phyloP scores from a whole-genome alignment of 2,329 filamentous ascomycete species.

The Sclerotinia sclerotiorum region DNA sequence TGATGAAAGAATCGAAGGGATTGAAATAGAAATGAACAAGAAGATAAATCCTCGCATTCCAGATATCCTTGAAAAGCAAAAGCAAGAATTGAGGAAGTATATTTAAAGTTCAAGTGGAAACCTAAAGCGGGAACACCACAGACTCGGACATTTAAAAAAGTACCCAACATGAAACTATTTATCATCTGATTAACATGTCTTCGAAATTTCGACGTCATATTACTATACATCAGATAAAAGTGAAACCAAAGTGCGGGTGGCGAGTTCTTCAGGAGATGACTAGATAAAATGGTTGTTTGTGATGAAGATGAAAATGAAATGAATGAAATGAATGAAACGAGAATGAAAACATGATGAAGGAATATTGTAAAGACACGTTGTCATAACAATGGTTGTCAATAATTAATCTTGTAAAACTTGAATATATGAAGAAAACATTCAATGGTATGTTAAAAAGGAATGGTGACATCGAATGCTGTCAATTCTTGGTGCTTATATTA shows the following conservation, averaged over 20 bases:
- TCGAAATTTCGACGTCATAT: background rate
- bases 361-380: background rate
- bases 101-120: slow-evolving; percentile 5
- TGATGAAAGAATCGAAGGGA: background rate
- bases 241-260: slow-evolving; percentile 8
- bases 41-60: background rate
- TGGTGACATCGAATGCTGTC: slow-evolving; percentile 13
- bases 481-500: background rate
- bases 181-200: background rate
- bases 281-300: background rate
- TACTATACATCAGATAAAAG: background rate
- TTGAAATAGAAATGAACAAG: background rate
- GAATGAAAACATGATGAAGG: background rate
- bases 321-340: background rate
- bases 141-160: slow-evolving; percentile 3
- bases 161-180: slow-evolving; percentile 7
- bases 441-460: background rate
- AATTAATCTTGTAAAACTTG: background rate
- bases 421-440: slow-evolving; percentile 2
- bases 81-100: too few species aligned
- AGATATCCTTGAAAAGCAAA: too few species aligned
- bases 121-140: background rate
- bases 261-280: background rate
- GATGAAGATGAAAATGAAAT: background rate
- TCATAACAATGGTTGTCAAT: background rate